Base-by-base conservation (phyloP, 1,284 basidiomycete species). In the Ustilago vetiveriae region DNA sequence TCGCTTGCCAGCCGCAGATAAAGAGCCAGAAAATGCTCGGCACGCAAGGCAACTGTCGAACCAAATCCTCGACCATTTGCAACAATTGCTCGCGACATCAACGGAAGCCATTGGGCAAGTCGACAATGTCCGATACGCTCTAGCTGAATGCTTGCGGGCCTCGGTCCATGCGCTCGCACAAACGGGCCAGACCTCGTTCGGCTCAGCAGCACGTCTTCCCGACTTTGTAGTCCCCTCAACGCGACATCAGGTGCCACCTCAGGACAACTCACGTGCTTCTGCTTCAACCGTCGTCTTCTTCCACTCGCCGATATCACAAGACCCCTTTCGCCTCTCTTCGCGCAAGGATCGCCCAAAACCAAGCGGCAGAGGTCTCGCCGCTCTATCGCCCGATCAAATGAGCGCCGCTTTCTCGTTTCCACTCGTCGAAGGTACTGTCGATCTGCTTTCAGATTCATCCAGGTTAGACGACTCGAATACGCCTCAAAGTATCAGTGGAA, bases 111-210 rank as follows among this genome's bases (percentile, higher is more conserved):
- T 52, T 2, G 53, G 49, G 17, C 70, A 73, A 32, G 44, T 60
- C 36, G 66, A 73, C 42, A 73, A 73, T n/a, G 65, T 73, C 4
- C 65, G 62, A 32, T 27, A 57, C 21, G 50, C 65, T 22, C 58
- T 73, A 7, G 53, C 54, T 16, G 66, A 73, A 23, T 57, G 47
- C 13, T 27, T 73, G 1, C 50, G 66, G 9, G 39, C 50, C 2
- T 59, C 70, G 0, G 62, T 73, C 1, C 66, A 69, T 26, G 70
- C 66, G 17, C 56, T 73, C 9, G 63, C 70, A 24, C 51, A 39
- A 9, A 59, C 58, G 14, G 59, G 66, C 10, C 40, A 43, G 13
- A 51, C 70, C 41, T 51, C 55, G 2, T 73, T 73, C 38, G 48
- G 44, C 30, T 44, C 64, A 2, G 19, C 39, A 8, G 56, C 59